Conservation (phyloP, 306 rosid genomes). For the Dryas octopetala region DNA sequence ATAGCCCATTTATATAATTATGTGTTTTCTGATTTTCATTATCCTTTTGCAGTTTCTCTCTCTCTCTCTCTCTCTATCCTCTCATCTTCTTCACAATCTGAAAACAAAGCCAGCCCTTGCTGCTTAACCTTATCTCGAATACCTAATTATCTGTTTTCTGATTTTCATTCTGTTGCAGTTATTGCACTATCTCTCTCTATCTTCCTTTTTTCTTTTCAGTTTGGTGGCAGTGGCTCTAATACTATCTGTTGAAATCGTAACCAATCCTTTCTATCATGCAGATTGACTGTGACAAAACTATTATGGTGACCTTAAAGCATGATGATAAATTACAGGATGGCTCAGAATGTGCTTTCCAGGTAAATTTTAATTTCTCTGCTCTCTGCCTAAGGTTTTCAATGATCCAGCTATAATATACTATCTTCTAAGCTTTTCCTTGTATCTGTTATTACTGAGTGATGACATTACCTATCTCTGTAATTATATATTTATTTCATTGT, state of each 20-base stretch:
- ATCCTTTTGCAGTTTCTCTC: background rate
- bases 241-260: background rate
- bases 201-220: background rate
- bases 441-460: background rate
- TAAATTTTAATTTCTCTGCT: slow-evolving; percentile 34
- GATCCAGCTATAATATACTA: background rate
- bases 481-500: background rate
- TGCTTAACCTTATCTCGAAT: background rate
- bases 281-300: slow-evolving; percentile 97
- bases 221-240: background rate
- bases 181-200: too few relatives aligned
- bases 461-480: background rate
- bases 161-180: background rate
- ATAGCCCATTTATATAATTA: background rate
- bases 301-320: slow-evolving; percentile 86
- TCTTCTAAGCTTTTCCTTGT: slow-evolving; percentile 15
- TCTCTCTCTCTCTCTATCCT: too few relatives aligned
- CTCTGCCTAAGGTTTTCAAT: slow-evolving; percentile 18
- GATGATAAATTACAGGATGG: slow-evolving; percentile 99
- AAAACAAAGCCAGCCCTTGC: background rate
- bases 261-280: slow-evolving; percentile 28
- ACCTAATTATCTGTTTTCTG: background rate
- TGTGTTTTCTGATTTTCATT: slow-evolving; percentile 6
- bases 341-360: slow-evolving; percentile 97
- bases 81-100: background rate